Evolutionary conservation across 192 early-diverging fungal genomes (phyloP).

Genomic region (Coemansia sp.): DNA sequence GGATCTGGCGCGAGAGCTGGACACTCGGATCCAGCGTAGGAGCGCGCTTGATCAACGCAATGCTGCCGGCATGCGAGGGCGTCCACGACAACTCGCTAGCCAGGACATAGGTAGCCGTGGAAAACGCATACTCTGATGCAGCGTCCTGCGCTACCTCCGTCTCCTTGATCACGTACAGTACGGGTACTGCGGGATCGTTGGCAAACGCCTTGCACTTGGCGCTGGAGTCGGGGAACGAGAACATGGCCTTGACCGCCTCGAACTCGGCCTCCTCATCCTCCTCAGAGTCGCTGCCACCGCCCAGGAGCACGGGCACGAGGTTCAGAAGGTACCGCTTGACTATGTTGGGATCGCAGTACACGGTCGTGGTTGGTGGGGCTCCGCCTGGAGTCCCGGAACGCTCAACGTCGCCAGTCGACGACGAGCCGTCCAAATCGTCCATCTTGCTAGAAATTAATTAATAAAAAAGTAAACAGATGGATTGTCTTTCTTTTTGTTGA

Average conservation of each 20-base stretch:
- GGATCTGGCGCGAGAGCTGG: conserved; percentile 77
- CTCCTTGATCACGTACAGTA: conserved; percentile 80
- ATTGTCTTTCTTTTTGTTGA: neutral
- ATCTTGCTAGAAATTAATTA: conserved; percentile 9
- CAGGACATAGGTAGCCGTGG: conserved; percentile 55
- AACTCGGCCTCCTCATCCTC: conserved; percentile 53
- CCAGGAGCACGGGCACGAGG: conserved; percentile 73
- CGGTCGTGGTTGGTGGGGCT: conserved; percentile 1
- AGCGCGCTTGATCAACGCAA: conserved; percentile 78
- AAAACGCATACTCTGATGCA: conserved; percentile 8
- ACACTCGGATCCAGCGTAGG: conserved; percentile 70
- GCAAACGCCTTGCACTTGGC: conserved; percentile 77
- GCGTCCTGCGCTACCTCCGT: conserved; percentile 37
- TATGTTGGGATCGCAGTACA: conserved; percentile 60
- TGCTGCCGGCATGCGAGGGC: conserved; percentile 69
- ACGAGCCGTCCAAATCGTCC: conserved; percentile 30
- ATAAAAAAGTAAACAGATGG: neutral
- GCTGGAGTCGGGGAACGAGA: conserved; percentile 64
- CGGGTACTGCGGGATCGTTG: conserved; percentile 68
- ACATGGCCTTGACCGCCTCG: conserved; percentile 62
- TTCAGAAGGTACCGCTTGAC: conserved; percentile 69
- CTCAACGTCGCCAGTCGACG: conserved; percentile 15
- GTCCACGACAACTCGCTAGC: conserved; percentile 75
- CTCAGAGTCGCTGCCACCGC: conserved; percentile 13
- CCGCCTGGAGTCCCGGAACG: conserved; percentile 6